These are phyloP conservation scores for Actinomortierella wolfii DNA, from an alignment of 371 early-diverging fungal genomes.

Conservation along the genomic window DNA sequence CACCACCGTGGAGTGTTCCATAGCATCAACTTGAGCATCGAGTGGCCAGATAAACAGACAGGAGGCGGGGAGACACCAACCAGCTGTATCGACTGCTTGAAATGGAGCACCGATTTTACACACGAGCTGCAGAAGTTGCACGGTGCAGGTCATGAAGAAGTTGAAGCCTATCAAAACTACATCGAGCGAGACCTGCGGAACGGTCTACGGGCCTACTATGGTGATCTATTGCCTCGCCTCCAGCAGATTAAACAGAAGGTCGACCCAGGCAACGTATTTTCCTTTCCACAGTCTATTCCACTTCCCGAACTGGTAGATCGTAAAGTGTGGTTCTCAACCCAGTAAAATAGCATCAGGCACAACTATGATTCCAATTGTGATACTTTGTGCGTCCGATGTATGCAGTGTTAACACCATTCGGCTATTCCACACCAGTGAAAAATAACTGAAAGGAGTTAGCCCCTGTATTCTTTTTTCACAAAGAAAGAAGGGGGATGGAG, in stretches of 20 bases:
- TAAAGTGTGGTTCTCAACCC: too few relatives aligned
- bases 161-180: conserved; percentile 43
- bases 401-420: too few relatives aligned
- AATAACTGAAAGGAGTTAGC: too few relatives aligned
- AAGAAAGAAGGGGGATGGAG: too few relatives aligned
- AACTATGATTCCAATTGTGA: too few relatives aligned
- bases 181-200: conserved; percentile 37
- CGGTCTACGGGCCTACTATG: conserved; percentile 44
- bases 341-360: too few relatives aligned
- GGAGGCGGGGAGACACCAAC: conserved; percentile 23
- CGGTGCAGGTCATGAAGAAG: background rate
- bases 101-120: conserved; percentile 26
- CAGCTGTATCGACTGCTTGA: too few relatives aligned
- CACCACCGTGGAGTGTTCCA: conserved; percentile 32
- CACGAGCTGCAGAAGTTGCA: conserved; percentile 32
- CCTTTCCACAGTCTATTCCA: conserved; percentile 46
- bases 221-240: conserved; percentile 26
- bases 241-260: conserved; percentile 30
- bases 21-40: conserved; percentile 41
- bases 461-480: too few relatives aligned
- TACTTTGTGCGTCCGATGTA: too few relatives aligned
- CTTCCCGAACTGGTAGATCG: too few relatives aligned
- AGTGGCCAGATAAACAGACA: conserved; percentile 23
- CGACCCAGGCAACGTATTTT: conserved; percentile 46
- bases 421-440: too few relatives aligned